phyloP scores from a whole-genome alignment of 2,329 filamentous ascomycete genomes.

The Sporothrix protearum region DNA sequence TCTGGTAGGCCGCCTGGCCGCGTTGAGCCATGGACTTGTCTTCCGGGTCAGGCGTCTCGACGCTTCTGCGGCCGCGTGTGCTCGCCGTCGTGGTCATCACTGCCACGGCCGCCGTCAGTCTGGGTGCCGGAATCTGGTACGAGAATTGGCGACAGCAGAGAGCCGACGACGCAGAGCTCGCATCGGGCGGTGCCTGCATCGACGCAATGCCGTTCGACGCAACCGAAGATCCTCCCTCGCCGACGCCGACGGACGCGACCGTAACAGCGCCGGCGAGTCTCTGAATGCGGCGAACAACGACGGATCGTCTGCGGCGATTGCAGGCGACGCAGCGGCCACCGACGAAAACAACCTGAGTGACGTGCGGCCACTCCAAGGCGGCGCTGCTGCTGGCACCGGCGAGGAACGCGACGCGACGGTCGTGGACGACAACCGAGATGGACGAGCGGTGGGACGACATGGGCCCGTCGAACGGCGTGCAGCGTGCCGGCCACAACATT shows the following conservation, averaged over 20 bases:
- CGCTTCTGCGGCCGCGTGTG: slow-evolving; percentile 26
- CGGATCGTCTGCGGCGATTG: not conserved
- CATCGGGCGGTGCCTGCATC: slow-evolving; percentile 22
- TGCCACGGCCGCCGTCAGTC: slow-evolving; percentile 23
- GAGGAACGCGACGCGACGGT: slow-evolving; percentile 30
- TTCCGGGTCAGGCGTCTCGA: slow-evolving; percentile 20
- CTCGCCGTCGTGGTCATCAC: slow-evolving; percentile 26
- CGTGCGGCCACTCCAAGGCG: not conserved
- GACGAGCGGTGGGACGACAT: slow-evolving; percentile 54
- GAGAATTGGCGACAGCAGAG: slow-evolving; percentile 13
- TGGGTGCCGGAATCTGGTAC: slow-evolving; percentile 26
- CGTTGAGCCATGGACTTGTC: slow-evolving; percentile 25
- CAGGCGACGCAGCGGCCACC: not conserved
- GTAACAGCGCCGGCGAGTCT: not conserved
- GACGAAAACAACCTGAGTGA: slow-evolving; percentile 8
- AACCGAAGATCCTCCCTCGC: slow-evolving; percentile 24
- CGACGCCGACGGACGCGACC: slow-evolving; percentile 23
- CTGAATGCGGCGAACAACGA: not conserved
- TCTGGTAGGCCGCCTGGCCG: slow-evolving; percentile 6
- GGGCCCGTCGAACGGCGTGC: slow-evolving; percentile 39
- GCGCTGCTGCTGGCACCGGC: not conserved
- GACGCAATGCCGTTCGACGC: slow-evolving; percentile 29
- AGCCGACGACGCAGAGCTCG: not conserved
- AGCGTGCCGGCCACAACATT: slow-evolving; percentile 69
- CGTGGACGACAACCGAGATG: slow-evolving; percentile 34